These are phyloP conservation scores for Naegleria fowleri DNA, from an alignment of 208 protist species.

Conservation along the genomic window DNA sequence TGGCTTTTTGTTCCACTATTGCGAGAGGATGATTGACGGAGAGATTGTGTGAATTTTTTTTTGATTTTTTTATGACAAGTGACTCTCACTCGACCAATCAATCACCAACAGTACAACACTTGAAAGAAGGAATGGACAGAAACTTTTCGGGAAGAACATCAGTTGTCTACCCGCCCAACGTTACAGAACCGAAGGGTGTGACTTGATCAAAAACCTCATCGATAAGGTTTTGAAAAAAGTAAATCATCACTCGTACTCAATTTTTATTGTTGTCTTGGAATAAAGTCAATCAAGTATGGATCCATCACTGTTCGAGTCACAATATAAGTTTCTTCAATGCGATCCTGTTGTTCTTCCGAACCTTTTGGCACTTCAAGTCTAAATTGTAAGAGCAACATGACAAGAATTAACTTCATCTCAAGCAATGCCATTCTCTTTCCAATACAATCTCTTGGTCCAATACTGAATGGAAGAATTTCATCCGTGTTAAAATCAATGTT, in stretches of 20 bases:
- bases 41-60: no score
- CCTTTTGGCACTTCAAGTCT: neutral
- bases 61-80: no score
- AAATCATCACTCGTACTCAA: no score
- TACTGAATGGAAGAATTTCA: neutral
- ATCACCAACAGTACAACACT: no score
- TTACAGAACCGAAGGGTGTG: no score
- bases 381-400: neutral
- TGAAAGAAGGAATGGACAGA: no score
- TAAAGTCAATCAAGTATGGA: neutral
- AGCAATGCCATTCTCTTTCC: conserved; percentile 1
- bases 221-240: no score
- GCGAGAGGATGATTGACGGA: neutral
- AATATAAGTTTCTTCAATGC: neutral
- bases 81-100: no score
- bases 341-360: neutral
- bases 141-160: no score
- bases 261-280: neutral
- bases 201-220: no score
- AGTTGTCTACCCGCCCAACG: no score
- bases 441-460: neutral
- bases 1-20: neutral
- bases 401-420: neutral
- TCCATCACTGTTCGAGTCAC: neutral
- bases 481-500: neutral